These are phyloP conservation scores for Skeletonema potamos DNA, from an alignment of 108 stramenopile genomes.

Conservation along the genomic window DNA sequence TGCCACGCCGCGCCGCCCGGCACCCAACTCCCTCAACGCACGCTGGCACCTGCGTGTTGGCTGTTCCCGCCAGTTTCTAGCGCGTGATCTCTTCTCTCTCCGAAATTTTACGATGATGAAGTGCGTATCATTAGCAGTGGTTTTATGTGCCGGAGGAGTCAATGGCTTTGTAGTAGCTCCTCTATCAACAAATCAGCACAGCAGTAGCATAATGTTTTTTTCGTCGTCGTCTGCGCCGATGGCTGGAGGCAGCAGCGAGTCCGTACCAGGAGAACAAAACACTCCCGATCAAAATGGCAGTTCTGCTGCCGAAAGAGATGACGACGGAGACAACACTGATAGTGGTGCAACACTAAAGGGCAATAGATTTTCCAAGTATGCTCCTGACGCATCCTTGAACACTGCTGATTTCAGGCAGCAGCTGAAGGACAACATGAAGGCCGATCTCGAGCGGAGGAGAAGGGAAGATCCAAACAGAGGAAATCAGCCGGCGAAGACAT, in stretches of 20 bases:
- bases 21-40: too few species aligned
- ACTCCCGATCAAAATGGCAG: not conserved
- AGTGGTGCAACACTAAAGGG: constrained; percentile 22
- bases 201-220: not conserved
- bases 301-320: constrained; percentile 1
- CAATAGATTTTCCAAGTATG: constrained; percentile 38
- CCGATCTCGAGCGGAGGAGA: constrained; percentile 42
- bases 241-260: not conserved
- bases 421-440: constrained; percentile 54
- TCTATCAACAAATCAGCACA: too few species aligned
- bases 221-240: not conserved
- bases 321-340: not conserved
- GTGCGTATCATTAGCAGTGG: not conserved
- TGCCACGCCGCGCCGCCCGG: too few species aligned
- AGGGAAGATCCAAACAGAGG: constrained; percentile 45
- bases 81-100: too few species aligned
- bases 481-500: constrained; percentile 46
- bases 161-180: not conserved
- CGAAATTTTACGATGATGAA: not conserved
- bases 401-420: constrained; percentile 40
- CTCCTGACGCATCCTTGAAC: constrained; percentile 40
- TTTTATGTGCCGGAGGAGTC: not conserved
- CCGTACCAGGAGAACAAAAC: not conserved
- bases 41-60: too few species aligned
- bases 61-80: too few species aligned